Evolutionary conservation across 1,139 yeast species (phyloP).

Genomic region (Maudiozyma humilis): DNA sequence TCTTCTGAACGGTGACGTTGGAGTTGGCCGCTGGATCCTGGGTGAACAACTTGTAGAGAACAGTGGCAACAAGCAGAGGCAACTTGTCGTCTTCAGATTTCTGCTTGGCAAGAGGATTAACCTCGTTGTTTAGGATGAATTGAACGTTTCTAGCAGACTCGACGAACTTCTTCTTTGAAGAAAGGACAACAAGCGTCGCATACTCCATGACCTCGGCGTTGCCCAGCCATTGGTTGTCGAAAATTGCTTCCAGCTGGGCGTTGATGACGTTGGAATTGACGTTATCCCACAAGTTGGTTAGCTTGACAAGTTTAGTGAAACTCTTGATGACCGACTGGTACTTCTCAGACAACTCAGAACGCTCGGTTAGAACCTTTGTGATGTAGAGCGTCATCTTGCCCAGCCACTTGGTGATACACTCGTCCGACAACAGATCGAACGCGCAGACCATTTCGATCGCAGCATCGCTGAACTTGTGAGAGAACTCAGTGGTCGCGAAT

Average conservation of each 20-base stretch:
- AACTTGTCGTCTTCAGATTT: neutral
- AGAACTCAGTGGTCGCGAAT: constrained; percentile 22
- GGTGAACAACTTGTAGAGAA: constrained; percentile 40
- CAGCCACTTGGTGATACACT: constrained; percentile 28
- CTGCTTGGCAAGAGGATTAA: constrained; percentile 29
- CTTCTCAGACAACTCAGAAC: constrained; percentile 30
- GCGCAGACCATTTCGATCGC: constrained; percentile 23
- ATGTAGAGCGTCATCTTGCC: constrained; percentile 47
- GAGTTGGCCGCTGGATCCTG: constrained; percentile 44
- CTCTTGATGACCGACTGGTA: constrained; percentile 33
- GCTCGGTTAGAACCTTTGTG: constrained; percentile 58
- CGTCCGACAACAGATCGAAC: constrained; percentile 14
- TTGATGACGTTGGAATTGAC: constrained; percentile 46
- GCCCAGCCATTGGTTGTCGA: constrained; percentile 45
- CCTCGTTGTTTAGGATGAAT: constrained; percentile 48
- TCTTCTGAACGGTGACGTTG: constrained; percentile 39
- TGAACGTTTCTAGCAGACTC: constrained; percentile 54
- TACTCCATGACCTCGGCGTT: constrained; percentile 38
- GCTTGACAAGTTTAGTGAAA: constrained; percentile 27
- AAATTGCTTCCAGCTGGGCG: constrained; percentile 60
- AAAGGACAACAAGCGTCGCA: constrained; percentile 34
- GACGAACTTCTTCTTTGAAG: constrained; percentile 35
- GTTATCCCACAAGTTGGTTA: constrained; percentile 37
- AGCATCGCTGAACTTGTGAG: constrained; percentile 28
- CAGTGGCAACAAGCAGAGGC: constrained; percentile 37